phyloP scores from a whole-genome alignment of 192 early-diverging fungal genomes.

The Chytriomyces hyalinus region DNA sequence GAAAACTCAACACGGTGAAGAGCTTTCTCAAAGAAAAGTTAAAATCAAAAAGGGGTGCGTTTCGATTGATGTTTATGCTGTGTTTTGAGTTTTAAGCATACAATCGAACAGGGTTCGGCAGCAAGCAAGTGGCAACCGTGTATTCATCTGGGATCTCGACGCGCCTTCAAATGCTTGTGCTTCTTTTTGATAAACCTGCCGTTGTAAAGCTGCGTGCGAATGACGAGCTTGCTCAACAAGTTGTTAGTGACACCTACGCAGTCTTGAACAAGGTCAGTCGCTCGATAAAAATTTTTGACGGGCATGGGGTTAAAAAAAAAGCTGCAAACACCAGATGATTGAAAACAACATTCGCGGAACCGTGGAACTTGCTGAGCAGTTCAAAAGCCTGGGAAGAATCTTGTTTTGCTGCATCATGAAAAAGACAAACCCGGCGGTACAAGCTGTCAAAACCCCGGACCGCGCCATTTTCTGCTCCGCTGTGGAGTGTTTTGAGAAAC shows the following conservation, averaged over 20 bases:
- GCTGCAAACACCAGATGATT: too few relatives aligned
- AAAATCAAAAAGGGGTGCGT: constrained; percentile 17
- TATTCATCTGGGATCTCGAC: too few relatives aligned
- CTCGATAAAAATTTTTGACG: too few relatives aligned
- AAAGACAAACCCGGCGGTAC: neutral
- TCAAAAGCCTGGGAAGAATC: neutral
- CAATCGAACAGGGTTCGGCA: too few relatives aligned
- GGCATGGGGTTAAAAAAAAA: too few relatives aligned
- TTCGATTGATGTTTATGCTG: neutral
- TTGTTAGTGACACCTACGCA: constrained; percentile 10
- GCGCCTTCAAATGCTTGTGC: neutral
- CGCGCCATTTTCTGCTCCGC: constrained; percentile 14
- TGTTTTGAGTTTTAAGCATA: neutral
- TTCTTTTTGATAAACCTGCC: neutral
- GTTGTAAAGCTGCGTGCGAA: constrained; percentile 7
- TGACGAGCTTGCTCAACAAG: constrained; percentile 2
- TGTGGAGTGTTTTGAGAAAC: constrained; percentile 28
- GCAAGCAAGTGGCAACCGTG: too few relatives aligned
- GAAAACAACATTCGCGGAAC: neutral
- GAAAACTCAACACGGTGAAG: neutral
- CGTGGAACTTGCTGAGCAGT: neutral
- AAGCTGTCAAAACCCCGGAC: constrained; percentile 1
- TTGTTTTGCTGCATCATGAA: neutral
- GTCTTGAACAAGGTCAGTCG: constrained; percentile 2
- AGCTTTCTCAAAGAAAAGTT: constrained; percentile 24